A percentile compares a stretch with the other conserved stretches of the same genome.
These are phyloP conservation scores for Alternaria burnsii DNA, from an alignment of 2,329 filamentous ascomycete genomes.

Conservation along the genomic window DNA sequence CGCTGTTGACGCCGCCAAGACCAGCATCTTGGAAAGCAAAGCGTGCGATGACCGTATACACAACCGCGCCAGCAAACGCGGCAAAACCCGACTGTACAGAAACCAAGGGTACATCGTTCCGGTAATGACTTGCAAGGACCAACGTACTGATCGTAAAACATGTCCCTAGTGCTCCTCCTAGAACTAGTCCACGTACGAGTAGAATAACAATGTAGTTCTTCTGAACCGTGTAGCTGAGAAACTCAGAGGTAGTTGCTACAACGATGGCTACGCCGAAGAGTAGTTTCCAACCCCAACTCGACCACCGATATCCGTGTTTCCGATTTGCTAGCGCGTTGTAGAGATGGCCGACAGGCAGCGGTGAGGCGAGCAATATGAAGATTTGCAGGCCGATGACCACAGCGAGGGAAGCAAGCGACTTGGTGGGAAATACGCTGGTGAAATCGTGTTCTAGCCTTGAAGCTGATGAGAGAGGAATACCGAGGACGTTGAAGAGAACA, in stretches of 20 bases:
- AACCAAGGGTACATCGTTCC: slow-evolving; percentile 40
- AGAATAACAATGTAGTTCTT: neutral
- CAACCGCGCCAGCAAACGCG: slow-evolving; percentile 24
- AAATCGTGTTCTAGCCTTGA: slow-evolving; percentile 35
- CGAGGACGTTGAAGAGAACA: slow-evolving; percentile 35
- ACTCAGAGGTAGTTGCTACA: neutral
- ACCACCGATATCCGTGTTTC: neutral
- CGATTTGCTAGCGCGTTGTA: slow-evolving; percentile 2
- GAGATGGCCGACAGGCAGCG: neutral
- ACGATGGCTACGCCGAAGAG: neutral
- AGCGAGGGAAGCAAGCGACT: slow-evolving; percentile 16
- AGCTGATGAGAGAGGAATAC: slow-evolving; percentile 36
- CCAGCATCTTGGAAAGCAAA: neutral
- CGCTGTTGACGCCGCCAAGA: neutral
- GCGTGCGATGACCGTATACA: slow-evolving; percentile 21
- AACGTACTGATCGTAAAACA: slow-evolving; percentile 22
- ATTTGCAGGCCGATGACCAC: slow-evolving; percentile 24
- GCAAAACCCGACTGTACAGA: slow-evolving; percentile 41
- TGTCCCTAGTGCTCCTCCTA: slow-evolving; percentile 27
- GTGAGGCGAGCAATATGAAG: slow-evolving; percentile 22
- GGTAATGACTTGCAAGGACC: slow-evolving; percentile 33
- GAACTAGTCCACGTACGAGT: slow-evolving; percentile 22
- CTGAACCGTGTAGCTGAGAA: neutral
- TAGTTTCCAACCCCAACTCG: neutral
- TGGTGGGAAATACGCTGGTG: slow-evolving; percentile 15